A percentile compares a stretch with the other conserved stretches of the same genome.
Evolutionary conservation across 2,329 filamentous ascomycete genomes (phyloP).

Genomic region (Fusarium sp.): DNA sequence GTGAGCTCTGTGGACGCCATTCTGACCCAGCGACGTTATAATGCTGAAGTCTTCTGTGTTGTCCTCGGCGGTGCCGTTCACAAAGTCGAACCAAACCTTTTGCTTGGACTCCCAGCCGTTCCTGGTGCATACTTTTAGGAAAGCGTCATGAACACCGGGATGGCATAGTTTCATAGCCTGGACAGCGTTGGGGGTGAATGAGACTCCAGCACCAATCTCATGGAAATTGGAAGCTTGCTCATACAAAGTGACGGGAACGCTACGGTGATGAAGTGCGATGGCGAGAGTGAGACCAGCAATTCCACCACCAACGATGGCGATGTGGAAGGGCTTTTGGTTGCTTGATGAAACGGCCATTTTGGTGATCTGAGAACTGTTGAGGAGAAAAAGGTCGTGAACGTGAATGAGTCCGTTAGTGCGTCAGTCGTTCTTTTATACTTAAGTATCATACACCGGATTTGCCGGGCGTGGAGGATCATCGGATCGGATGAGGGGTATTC

Average conservation of each 20-base stretch:
- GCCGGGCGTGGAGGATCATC: too few relatives aligned
- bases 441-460: too few relatives aligned
- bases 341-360: constrained; percentile 10
- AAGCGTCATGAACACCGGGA: constrained; percentile 50
- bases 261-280: constrained; percentile 57
- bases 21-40: constrained; percentile 44
- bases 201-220: constrained; percentile 64
- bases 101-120: constrained; percentile 39
- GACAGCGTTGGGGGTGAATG: constrained; percentile 63
- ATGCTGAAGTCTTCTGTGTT: constrained; percentile 26
- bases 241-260: constrained; percentile 57
- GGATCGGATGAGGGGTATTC: too few relatives aligned
- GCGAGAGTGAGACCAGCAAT: constrained; percentile 63
- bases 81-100: constrained; percentile 43
- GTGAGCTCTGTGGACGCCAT: constrained; percentile 52
- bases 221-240: constrained; percentile 57
- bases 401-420: neutral
- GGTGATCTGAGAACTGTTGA: neutral
- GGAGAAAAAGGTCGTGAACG: neutral
- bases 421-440: neutral
- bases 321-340: constrained; percentile 31
- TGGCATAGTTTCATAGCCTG: constrained; percentile 56
- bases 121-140: constrained; percentile 41
- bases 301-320: constrained; percentile 64
- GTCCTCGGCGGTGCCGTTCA: constrained; percentile 34